Percentiles rank a stretch among this genome's conserved stretches.
Evolutionary conservation across 2,329 filamentous ascomycete genomes (phyloP).

Genomic region (Xylariaceae sp.): DNA sequence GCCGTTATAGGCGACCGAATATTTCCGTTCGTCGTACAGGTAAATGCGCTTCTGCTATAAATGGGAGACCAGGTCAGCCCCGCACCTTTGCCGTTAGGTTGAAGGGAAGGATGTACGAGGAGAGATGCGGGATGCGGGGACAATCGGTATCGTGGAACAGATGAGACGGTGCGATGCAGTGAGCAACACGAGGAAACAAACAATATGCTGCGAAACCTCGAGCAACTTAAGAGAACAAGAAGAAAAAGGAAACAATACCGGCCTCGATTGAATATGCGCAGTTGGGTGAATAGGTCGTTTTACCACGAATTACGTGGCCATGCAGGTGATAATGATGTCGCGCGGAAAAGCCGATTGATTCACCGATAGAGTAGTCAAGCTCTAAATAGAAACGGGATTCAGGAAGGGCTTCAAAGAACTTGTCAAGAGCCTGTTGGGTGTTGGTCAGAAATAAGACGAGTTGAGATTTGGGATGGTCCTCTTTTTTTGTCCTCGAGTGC

Average conservation of each 20-base stretch:
- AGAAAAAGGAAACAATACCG: conserved; percentile 8
- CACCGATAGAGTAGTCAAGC: conserved; percentile 7
- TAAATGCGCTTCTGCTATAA: conserved; percentile 22
- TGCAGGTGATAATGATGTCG: conserved; percentile 22
- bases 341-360: conserved; percentile 18
- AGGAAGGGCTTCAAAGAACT: conserved; percentile 7
- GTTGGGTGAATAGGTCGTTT: conserved; percentile 9
- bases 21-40: conserved; percentile 5
- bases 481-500: conserved; percentile 20
- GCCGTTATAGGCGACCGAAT: conserved; percentile 18
- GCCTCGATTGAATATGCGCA: conserved; percentile 20
- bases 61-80: conserved; percentile 33
- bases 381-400: conserved; percentile 6
- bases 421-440: conserved; percentile 12
- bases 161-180: neutral
- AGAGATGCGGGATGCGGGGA: conserved; percentile 22
- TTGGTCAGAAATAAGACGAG: conserved; percentile 13
- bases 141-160: neutral
- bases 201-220: neutral
- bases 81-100: conserved; percentile 27
- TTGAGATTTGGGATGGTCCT: conserved; percentile 4
- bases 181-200: neutral
- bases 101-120: conserved; percentile 9
- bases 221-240: conserved; percentile 1
- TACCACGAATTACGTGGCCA: conserved; percentile 29